A percentile compares a stretch with the other conserved stretches of the same genome.
Conservation (phyloP, 768 basidiomycete genomes). For the Tylopilus sp. region DNA sequence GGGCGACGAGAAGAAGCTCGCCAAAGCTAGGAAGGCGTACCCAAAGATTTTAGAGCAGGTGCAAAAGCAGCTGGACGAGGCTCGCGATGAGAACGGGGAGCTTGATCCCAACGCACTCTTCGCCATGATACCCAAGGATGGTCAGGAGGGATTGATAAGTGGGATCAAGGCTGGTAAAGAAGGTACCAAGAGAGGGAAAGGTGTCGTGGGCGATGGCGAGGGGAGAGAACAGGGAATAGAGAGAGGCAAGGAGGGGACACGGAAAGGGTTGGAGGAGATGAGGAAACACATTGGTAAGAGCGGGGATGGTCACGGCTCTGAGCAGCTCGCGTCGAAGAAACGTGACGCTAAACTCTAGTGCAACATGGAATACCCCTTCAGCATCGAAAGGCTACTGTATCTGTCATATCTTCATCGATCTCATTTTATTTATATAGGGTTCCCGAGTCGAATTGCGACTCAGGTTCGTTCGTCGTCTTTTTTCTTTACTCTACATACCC, state of each 20-base stretch:
- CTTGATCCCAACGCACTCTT: constrained; percentile 5
- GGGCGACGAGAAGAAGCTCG: constrained; percentile 18
- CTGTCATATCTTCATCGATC: neutral
- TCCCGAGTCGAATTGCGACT: neutral
- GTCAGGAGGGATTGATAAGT: neutral
- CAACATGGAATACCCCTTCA: constrained; percentile 7
- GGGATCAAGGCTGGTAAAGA: constrained; percentile 6
- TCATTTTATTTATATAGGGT: neutral
- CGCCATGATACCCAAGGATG: constrained; percentile 11
- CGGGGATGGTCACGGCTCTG: constrained; percentile 8
- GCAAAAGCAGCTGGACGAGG: constrained; percentile 9
- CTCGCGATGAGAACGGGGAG: constrained; percentile 2
- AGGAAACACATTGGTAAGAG: constrained; percentile 1
- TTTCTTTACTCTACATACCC: neutral
- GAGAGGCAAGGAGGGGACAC: constrained; percentile 6
- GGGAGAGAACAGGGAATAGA: constrained; percentile 3
- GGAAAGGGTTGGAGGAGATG: constrained; percentile 13
- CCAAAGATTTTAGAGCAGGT: constrained; percentile 11
- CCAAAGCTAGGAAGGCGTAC: constrained; percentile 14
- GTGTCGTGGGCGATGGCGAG: neutral
- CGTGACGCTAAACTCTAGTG: constrained; percentile 23
- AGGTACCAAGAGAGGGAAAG: neutral
- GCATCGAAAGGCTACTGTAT: neutral
- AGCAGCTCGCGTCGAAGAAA: constrained; percentile 13
- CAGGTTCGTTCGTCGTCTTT: neutral